Conservation (phyloP, 352 stramenopile genomes). For the Globisporangium viniferum region DNA sequence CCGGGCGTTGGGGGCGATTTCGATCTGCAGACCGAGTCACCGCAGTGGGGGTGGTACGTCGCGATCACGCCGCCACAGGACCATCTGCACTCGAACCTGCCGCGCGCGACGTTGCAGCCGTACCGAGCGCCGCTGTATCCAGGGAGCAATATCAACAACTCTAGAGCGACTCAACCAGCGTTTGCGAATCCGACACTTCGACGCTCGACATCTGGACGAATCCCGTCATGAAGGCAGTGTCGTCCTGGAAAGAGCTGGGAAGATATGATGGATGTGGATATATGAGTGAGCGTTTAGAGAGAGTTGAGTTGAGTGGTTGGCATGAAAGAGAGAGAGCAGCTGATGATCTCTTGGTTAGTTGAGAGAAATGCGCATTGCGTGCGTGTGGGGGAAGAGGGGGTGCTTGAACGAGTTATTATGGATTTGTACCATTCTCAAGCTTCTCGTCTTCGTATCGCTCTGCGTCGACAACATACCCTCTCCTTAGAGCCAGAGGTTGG, state of each 20-base stretch:
- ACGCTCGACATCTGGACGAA: slow-evolving; percentile 33
- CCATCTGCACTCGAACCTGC: slow-evolving; percentile 26
- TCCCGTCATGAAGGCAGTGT: slow-evolving; percentile 12
- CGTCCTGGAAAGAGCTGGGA: neutral
- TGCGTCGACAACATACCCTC: neutral
- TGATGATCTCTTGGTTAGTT: neutral
- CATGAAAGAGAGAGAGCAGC: neutral
- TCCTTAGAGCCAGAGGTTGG: neutral
- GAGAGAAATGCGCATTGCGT: neutral
- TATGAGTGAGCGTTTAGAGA: neutral
- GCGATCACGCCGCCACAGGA: slow-evolving; percentile 81
- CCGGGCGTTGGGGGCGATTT: slow-evolving; percentile 2
- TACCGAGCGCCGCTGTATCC: slow-evolving; percentile 4
- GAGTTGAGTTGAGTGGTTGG: no score
- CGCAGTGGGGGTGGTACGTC: slow-evolving; percentile 87
- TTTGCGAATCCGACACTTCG: slow-evolving; percentile 15
- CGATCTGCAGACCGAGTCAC: slow-evolving; percentile 57
- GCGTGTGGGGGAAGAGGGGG: no score
- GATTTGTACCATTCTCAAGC: slow-evolving; percentile 2
- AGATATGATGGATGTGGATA: neutral
- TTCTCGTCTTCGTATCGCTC: neutral
- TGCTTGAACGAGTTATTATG: slow-evolving; percentile 5
- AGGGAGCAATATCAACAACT: neutral
- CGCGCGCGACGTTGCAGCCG: slow-evolving; percentile 16
- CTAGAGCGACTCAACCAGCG: neutral